phyloP scores from a whole-genome alignment of 163 green algal genomes.

The Volvox carteri region DNA sequence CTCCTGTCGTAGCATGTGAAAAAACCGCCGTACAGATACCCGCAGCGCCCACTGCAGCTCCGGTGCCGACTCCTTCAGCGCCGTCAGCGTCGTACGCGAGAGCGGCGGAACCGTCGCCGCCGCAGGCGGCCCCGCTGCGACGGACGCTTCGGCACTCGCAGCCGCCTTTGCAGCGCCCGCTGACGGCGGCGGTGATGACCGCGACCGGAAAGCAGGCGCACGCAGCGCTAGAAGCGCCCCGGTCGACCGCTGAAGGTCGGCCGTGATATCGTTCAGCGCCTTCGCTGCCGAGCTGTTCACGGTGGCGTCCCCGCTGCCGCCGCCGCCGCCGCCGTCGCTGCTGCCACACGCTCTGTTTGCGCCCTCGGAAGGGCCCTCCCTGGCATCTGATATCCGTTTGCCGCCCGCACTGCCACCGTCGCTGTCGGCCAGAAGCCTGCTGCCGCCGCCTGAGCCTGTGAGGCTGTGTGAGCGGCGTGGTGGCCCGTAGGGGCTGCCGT shows the following conservation, averaged over 20 bases:
- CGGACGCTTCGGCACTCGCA: not conserved
- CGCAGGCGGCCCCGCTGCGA: not conserved
- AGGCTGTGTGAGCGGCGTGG: conserved; percentile 29
- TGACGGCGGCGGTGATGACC: not conserved
- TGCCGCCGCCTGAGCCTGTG: not conserved
- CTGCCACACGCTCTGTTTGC: too few relatives aligned
- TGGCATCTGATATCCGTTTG: too few relatives aligned
- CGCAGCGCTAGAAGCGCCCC: conserved; percentile 26
- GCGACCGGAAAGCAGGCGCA: not conserved
- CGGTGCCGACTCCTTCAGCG: conserved; percentile 12
- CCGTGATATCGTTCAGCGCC: not conserved
- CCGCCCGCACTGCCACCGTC: too few relatives aligned
- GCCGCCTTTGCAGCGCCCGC: not conserved
- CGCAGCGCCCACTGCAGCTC: conserved; percentile 39
- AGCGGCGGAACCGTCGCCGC: not conserved
- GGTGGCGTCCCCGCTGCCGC: too few relatives aligned
- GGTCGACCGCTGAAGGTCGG: conserved; percentile 21
- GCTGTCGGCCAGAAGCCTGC: not conserved
- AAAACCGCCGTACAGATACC: conserved; percentile 11
- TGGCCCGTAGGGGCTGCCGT: not conserved
- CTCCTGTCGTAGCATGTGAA: conserved; percentile 40
- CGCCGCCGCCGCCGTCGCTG: too few relatives aligned
- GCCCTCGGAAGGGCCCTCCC: too few relatives aligned
- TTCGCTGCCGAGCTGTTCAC: not conserved
- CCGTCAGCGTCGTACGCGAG: not conserved